Evolutionary conservation across 163 green algal species (phyloP).

Genomic region (Coccomyxa subellipsoidea): DNA sequence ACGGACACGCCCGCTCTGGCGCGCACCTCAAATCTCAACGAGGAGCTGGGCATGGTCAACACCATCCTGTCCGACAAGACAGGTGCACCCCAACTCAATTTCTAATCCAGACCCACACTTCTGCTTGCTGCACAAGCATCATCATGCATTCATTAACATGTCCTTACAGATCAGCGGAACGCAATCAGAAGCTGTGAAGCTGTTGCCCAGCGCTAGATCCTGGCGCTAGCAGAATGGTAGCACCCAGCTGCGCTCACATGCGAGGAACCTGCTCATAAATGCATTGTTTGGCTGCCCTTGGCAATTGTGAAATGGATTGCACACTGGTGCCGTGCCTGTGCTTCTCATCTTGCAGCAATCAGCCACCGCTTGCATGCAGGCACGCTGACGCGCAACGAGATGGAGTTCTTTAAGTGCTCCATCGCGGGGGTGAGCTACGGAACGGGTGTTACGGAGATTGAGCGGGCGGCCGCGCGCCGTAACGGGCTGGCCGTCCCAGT

Average conservation of each 20-base stretch:
- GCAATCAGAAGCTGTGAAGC: too few relatives aligned
- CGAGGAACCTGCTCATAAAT: too few relatives aligned
- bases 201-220: too few relatives aligned
- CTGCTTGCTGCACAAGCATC: background rate
- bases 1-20: slow-evolving; percentile 72
- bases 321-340: too few relatives aligned
- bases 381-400: slow-evolving; percentile 78
- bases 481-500: background rate
- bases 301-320: too few relatives aligned
- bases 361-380: slow-evolving; percentile 20
- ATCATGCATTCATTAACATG: background rate
- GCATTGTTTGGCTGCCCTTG: too few relatives aligned
- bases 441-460: slow-evolving; percentile 82
- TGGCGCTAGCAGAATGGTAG: too few relatives aligned
- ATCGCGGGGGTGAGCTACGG: slow-evolving; percentile 82
- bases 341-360: background rate
- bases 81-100: background rate
- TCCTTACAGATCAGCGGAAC: too few relatives aligned
- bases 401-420: slow-evolving; percentile 95
- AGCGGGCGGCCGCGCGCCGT: slow-evolving; percentile 55
- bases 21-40: slow-evolving; percentile 90
- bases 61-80: slow-evolving; percentile 90
- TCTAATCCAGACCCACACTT: slow-evolving; percentile 22
- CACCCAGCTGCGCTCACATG: too few relatives aligned
- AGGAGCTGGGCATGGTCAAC: slow-evolving; percentile 90